Evolutionary conservation across 1,139 yeast species (phyloP), one percentile per base, ranked within the genome.

Genomic region (Scheffersomyces illinoinensis): DNA sequence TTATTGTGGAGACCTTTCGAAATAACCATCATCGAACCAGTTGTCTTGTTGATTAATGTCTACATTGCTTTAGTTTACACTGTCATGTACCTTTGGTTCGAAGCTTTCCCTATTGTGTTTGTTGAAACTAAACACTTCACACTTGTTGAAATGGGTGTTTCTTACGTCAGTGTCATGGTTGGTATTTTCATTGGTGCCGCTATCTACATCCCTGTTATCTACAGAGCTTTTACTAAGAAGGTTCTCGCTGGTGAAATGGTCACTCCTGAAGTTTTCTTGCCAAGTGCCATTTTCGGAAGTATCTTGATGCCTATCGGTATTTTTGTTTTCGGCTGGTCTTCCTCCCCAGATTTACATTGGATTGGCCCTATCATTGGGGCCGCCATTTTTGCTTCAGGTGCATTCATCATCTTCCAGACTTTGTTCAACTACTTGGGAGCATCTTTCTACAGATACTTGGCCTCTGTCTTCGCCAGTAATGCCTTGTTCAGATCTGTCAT

Each of bases 381-480:
- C 1, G 62, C 57, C 4, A 26, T 57, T 1, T 64, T 61, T 33
- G 62, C 62, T 46, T 52, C 56, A n/a, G 66, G 66, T 24, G 62
- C 63, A 0, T 64, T 64, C 55, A 50, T 63, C 52, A 49, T 48
- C 21, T 48, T 48, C 51, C 61, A 61, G 50, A 62, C 71, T 3
- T 64, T 66, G 21, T 67, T 71, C 54, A 68, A 70, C 46, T 73
- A 71, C 56, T 56, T 71, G 53, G 69, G 69, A 1, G 60, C 66
- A 54, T 39, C 54, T 12, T 63, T 61, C 58, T 58, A 54, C 59
- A 58, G 61, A 24, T 63, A 56, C 52, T 57, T 61, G 57, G 65
- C 66, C 8, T 62, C 65, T n/a, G 65, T 61, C 48, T 62, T 64
- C 55, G 66, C 66, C 1, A 60, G 61, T 0, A 64, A 64, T 53